Evolutionary conservation across 2,329 filamentous ascomycete species (phyloP).

Genomic region (Diaporthe eres): DNA sequence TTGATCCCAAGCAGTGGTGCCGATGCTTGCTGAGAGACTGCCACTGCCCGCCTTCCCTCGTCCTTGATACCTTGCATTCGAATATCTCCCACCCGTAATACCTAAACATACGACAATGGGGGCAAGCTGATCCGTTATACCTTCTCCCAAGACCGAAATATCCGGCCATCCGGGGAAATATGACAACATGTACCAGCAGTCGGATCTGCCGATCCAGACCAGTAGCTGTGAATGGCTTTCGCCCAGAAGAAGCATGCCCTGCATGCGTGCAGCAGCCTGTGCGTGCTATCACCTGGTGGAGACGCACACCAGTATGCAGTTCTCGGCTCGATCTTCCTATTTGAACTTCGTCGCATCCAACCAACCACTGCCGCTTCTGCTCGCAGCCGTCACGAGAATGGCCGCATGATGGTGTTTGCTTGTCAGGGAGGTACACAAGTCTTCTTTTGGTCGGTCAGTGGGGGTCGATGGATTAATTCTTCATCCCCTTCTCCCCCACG

Average conservation of each 20-base stretch:
- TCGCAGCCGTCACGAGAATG: conserved; percentile 3
- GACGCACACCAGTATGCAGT: no score
- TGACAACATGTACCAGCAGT: background rate
- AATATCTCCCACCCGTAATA: background rate
- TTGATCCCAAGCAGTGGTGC: background rate
- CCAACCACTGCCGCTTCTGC: background rate
- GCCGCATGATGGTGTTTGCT: background rate
- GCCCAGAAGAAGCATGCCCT: background rate
- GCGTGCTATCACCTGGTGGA: no score
- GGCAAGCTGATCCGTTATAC: background rate
- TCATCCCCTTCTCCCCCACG: background rate
- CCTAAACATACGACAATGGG: background rate
- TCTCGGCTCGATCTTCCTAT: background rate
- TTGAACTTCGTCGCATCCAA: background rate
- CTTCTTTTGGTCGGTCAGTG: background rate
- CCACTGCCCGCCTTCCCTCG: background rate
- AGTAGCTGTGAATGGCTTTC: background rate
- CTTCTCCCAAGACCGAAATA: background rate
- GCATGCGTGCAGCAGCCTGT: background rate
- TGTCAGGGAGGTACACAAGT: background rate
- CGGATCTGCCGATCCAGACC: background rate
- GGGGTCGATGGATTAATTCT: background rate
- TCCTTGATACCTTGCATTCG: background rate
- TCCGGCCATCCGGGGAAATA: background rate
- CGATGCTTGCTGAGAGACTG: background rate